Evolutionary conservation across 106 monocot genomes (phyloP), one percentile per base, ranked within the genome.

Genomic region (Dendrobium catenatum): DNA sequence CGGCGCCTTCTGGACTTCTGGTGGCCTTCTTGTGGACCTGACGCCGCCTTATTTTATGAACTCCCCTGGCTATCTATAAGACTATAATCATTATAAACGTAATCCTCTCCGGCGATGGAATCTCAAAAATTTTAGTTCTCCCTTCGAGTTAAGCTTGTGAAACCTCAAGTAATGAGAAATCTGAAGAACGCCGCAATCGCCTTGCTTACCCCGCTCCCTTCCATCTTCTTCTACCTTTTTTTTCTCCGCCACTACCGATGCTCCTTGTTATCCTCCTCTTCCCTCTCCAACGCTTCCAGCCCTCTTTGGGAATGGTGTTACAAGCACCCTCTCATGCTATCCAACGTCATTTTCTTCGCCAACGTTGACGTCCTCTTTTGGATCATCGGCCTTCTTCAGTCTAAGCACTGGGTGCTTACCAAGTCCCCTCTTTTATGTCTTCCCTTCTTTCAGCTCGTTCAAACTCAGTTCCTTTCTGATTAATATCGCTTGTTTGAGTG

Each of bases 281-380:
- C 68, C 42, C 33, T 46, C n/a, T 24, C 68, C 15, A 29, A 48
- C 16, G 16, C 75, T n/a, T 11, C 41, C 22, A 24, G 80, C 11
- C 15, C 54, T 19, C 19, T 87, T 80, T 92, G 85, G 81, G 31
- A 80, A 46, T 96, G 91, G 91, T 93, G 96, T 84, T 61, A 56
- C 77, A 8, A 76, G 51, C 86, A 93, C 85, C 97, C 94, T 8
- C 76, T 98, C 51, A 81, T 98, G 76, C 88, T 98, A 67, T 90
- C 92, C 56, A 98, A 98, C 81, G 13, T 89, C 81, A 86, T 98
- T 83, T 98, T 98, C 89, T 91, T 98, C 88, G 42, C 80, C 82
- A 98, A 98, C 85, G 88, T 98, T 84, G 84, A 98, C 83, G 41
- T 98, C 79, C 84, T 98, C 81, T 98, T 98, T 89, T 94, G 92